Evolutionary conservation across 2,329 filamentous ascomycete species (phyloP), one percentile per base, ranked within the genome.

Genomic region (Rugonectria rugulosa): DNA sequence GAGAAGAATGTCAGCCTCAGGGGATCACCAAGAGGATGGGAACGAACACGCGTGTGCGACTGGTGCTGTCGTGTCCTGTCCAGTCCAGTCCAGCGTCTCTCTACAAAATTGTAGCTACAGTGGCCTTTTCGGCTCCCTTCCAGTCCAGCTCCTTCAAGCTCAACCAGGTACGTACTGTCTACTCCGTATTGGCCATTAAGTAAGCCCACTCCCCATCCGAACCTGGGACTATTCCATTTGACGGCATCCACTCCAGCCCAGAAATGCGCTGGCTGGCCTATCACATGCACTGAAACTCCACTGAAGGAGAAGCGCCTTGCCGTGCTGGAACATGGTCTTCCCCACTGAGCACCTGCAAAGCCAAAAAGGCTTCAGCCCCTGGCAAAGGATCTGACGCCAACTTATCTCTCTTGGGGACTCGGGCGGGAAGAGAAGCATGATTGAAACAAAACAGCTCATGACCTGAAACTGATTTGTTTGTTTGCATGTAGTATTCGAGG

Each of bases 101-200:
- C 36, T 63, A 63, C 11, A 21, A 67, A 72, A 66, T 69, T 73
- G 71, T 73, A 73, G 71, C 71, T 73, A 72, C 71, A 73, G 70
- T 73, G 72, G 72, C 72, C 72, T 74, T 59, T 72, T 71, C 66
- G 56, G 54, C n/a, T n/a, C n/a, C n/a, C n/a, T n/a, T n/a, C n/a
- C n/a, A 46, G n/a, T 63, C 23, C 54, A 58, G 58, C 60, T 47
- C 50, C 42, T 43, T 27, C 34, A 24, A 38, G 45, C 5, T 32
- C 5, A 32, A 32, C 7, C 5, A 14, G 29, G 6, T 32, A n/a
- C n/a, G n/a, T n/a, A n/a, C n/a, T n/a, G n/a, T n/a, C n/a, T n/a
- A n/a, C n/a, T n/a, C n/a, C n/a, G n/a, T n/a, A n/a, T n/a, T n/a
- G n/a, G n/a, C n/a, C n/a, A n/a, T n/a, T n/a, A 32, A 32, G 29